Base-by-base conservation (phyloP, 169 alveolate species). In the Cryptosporidium ubiquitum region DNA sequence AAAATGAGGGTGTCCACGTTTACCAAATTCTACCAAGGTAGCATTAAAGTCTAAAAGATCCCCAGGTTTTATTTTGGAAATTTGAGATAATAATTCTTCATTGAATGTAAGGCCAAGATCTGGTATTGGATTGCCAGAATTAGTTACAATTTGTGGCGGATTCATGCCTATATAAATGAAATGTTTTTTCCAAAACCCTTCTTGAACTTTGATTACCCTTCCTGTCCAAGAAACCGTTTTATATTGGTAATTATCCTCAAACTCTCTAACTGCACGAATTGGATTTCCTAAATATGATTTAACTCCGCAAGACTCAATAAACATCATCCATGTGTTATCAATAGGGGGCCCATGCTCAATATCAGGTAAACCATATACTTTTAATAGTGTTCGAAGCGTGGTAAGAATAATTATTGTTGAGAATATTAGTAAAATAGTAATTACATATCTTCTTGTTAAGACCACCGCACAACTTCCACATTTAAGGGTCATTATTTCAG, bases 381-480 rank as follows among this genome's bases (percentile, higher is more conserved):
- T 79, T 6, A 79, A 33, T 20, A 79, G 5, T 14, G 89, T 79
- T 29, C 89, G 52, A 44, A 79, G 42, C 33, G 68, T 47, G 16
- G 92, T 84, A 47, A 85, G 51, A 12, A 57, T 20, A 70, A 85
- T 37, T 1, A 85, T 69, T 1, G 86, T 84, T 31, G 55, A 23
- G 16, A 74, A 66, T 31, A 70, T 69, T 16, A 55, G 58, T 20
- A 85, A 29, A 51, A 84, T 55, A 10, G 70, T 47, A 37, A 68
- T 31, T 23, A 60, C 86, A 52, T 85, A 85, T 31, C 69, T 85
- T 10, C 91, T 85, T 9, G 86, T 84, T 52, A 85, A 55, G 1
- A 85, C 92, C 10, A 85, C 92, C 4, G 92, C 92, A 26, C 92
- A 85, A 55, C 86, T 74, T 14, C 92, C 92, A 42, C 85, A 73